Evolutionary conservation across 805 yeast species (phyloP), one percentile per base, ranked within the genome.

Genomic region (Myxozyma melibiosi): DNA sequence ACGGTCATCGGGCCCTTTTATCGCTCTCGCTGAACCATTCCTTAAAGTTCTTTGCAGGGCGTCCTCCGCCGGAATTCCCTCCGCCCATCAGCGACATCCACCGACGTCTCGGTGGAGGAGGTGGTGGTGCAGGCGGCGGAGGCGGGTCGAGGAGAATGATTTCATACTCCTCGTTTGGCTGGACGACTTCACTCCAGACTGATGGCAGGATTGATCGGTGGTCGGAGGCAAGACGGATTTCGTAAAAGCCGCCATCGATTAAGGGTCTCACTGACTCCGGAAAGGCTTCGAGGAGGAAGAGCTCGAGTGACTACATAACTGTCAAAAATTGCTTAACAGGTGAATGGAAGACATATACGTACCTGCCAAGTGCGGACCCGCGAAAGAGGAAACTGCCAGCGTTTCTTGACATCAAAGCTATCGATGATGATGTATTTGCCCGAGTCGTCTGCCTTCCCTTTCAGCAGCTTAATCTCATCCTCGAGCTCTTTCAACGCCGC

Each of bases 141-240:
- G 51, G 49, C 20, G 59, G 59, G 5, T n/a, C 51, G 14, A 25
- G 37, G 18, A 57, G 20, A 18, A 38, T 11, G 14, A 58, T 44
- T 37, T 54, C 62, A 34, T 58, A 58, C 34, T 55, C 60, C 34
- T 22, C 45, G 11, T 27, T 44, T 11, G 48, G 48, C 37, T 25
- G 16, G n/a, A 58, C 56, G 6, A 55, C 47, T 4, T 58, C 62
- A 20, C 50, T 7, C 62, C 62, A 58, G 2, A 55, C 43, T 11
- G 55, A 39, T 11, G 57, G 54, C 11, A 58, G 39, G 8, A 58
- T 51, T 5, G 25, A 14, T 13, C 31, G 30, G 25, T 25, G 34
- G 37, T 58, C 62, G 6, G 50, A 38, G 8, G 35, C 41, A 18
- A 50, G 25, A 5, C 55, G 52, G 4, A 58, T 34, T 30, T 58